Base-by-base conservation (phyloP, 306 rosid genomes). In the Vigna reflexopilosa region DNA sequence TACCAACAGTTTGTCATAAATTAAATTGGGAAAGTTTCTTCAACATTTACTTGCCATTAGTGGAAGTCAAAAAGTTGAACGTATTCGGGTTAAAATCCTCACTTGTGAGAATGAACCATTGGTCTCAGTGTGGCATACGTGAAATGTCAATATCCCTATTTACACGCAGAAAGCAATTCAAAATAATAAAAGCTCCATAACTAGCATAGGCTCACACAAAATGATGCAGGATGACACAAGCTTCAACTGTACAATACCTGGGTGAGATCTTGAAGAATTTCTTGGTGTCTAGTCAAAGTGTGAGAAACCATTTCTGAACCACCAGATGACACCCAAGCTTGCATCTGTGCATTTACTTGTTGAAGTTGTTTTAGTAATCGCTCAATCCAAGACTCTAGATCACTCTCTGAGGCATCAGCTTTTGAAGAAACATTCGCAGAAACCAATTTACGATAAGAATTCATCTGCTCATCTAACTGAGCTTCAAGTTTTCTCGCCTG, bases 281-380 rank as follows among this genome's bases (percentile, higher is more conserved):
- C 99, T 82, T 96, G 99, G 87, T 96, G 99, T 79, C 99, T 90
- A 67, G 93, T 96, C 84, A 96, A 85, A 51, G 99, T 93, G 79
- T 93, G 98, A 87, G 99, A 93, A 82, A 96, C 99, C 97, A 96
- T 91, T 85, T 96, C 99, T 12, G 97, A 86, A 56, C 98, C 99
- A 77, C 93, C 99, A 22, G 99, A 80, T 64, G 99, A 91, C 42
- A 93, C 99, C 99, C 93, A 96, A 64, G 96, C 91, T 74, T 93
- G 98, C 99, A 96, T 96, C 85, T 93, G 99, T n/a, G 87, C 80
- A 83, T 96, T 96, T 77, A 93, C 94, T 87, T 88, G 99, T 83
- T 96, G 97, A 50, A 96, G 97, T 84, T 96, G 96, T 79, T 90
- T 93, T 54, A 93, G 72, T 73, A 93, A 75, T 68, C 82, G 83